phyloP scores from a whole-genome alignment of 495 filamentous ascomycete species.

The Xylaria bambusicola region DNA sequence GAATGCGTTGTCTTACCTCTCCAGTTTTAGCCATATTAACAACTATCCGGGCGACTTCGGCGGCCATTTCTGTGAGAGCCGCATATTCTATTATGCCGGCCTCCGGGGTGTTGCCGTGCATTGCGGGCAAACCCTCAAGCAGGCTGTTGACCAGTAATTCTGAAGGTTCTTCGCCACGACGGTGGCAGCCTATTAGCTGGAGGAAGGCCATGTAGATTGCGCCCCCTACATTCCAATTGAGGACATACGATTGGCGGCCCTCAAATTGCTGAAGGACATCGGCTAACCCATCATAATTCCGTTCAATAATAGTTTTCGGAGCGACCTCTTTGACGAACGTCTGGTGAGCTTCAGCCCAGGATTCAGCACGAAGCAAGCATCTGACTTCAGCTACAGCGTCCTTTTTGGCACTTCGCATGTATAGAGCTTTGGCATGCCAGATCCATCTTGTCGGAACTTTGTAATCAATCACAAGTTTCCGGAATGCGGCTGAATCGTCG shows the following conservation, averaged over 20 bases:
- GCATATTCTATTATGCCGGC: slow-evolving; percentile 54
- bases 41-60: slow-evolving; percentile 66
- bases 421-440: slow-evolving; percentile 82
- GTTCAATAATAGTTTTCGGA: slow-evolving; percentile 74
- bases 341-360: slow-evolving; percentile 78
- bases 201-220: slow-evolving; percentile 83
- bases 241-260: slow-evolving; percentile 43
- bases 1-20: slow-evolving; percentile 49
- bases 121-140: slow-evolving; percentile 61
- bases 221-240: slow-evolving; percentile 74
- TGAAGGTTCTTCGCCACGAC: slow-evolving; percentile 33
- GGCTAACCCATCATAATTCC: slow-evolving; percentile 66
- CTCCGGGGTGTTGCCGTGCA: slow-evolving; percentile 58
- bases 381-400: slow-evolving; percentile 68
- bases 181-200: slow-evolving; percentile 51
- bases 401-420: slow-evolving; percentile 66
- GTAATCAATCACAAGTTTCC: slow-evolving; percentile 58
- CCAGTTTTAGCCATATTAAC: slow-evolving; percentile 55
- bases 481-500: slow-evolving; percentile 56
- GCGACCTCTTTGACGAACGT: slow-evolving; percentile 78
- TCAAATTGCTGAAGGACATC: slow-evolving; percentile 69
- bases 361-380: slow-evolving; percentile 72
- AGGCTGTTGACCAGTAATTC: slow-evolving; percentile 58
- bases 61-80: slow-evolving; percentile 78
- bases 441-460: slow-evolving; percentile 76